Evolutionary conservation across 768 basidiomycete genomes (phyloP).

Genomic region (Psilocybe cubensis): DNA sequence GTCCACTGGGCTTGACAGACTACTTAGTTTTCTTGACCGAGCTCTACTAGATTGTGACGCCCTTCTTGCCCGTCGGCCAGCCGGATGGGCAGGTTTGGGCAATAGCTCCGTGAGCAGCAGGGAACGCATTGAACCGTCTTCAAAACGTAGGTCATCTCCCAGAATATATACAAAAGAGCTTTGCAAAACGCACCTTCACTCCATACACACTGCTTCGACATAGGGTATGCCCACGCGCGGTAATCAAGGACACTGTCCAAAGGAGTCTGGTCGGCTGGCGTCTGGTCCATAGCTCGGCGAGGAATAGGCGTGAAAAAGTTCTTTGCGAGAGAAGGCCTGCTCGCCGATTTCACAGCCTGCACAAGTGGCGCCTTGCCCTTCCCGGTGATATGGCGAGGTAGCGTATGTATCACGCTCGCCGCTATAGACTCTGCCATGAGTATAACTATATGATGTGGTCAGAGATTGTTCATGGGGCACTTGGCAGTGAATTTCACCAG

Average conservation of each 20-base stretch:
- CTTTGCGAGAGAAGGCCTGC: slow-evolving; percentile 33
- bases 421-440: slow-evolving; percentile 36
- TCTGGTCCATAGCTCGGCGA: slow-evolving; percentile 57
- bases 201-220: slow-evolving; percentile 48
- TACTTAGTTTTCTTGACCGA: slow-evolving; percentile 10
- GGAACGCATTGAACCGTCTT: slow-evolving; percentile 34
- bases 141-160: slow-evolving; percentile 9
- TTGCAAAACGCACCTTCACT: slow-evolving; percentile 44
- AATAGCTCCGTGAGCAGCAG: slow-evolving; percentile 39
- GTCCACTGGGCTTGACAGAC: neutral
- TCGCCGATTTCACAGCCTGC: slow-evolving; percentile 16
- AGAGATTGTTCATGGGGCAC: neutral
- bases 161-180: neutral
- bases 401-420: slow-evolving; percentile 53
- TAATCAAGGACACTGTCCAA: slow-evolving; percentile 37
- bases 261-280: slow-evolving; percentile 34
- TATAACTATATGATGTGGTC: neutral
- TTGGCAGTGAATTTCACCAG: neutral
- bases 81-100: slow-evolving; percentile 5
- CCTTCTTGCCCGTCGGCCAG: slow-evolving; percentile 9
- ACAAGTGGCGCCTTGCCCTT: slow-evolving; percentile 11
- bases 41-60: slow-evolving; percentile 18
- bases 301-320: slow-evolving; percentile 64
- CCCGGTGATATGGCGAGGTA: slow-evolving; percentile 36
- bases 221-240: slow-evolving; percentile 50